Base-by-base conservation (phyloP, 2,329 filamentous ascomycete genomes). In the Trichoderma sp. region DNA sequence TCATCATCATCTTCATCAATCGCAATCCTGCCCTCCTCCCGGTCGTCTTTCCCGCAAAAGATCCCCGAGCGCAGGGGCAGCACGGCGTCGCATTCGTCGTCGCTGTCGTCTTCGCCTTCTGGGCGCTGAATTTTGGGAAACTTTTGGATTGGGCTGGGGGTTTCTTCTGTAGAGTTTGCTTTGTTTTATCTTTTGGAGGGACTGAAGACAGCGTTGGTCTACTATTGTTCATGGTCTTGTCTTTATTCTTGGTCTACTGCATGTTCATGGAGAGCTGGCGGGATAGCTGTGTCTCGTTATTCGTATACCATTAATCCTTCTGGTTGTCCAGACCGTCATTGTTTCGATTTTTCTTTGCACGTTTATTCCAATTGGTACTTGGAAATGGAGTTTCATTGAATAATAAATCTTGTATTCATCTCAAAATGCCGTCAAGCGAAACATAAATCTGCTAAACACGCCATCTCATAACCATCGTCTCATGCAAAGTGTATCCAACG, bases 41-140 rank as follows among this genome's bases (percentile, higher is more conserved):
- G 66, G 51, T 72, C 66, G 12, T 52, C 74, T 9, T 75, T 75
- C 5, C 75, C 78, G 28, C 76, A 78, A 71, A 81, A 83, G 69
- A 80, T 77, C 67, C 78, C 80, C 68, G 48, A 54, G 48, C 77
- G 80, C 69, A 75, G 76, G 71, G 56, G 67, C 41, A 65, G 65
- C 43, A 54, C 52, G 17, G 68, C 68, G 19, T 68, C 65, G 19
- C 55, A 57, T 15, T 67, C 62, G 26, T 44, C 57, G 21, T 44
- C 57, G 1, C 30, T 63, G 0, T 63, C 58, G 3, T 58, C 51
- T 3, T 63, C 64, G 17, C 34, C 57, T 3, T 39, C 47, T 21
- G 19, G 64, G 45, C 59, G 34, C 47, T 66, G 34, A 61, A 7
- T 1, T 28, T 26, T 24, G 21, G 21, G 21, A 50, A 14, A 39